These are phyloP conservation scores for Phytophthora foliorum DNA, from an alignment of 352 stramenopile genomes.

Conservation along the genomic window DNA sequence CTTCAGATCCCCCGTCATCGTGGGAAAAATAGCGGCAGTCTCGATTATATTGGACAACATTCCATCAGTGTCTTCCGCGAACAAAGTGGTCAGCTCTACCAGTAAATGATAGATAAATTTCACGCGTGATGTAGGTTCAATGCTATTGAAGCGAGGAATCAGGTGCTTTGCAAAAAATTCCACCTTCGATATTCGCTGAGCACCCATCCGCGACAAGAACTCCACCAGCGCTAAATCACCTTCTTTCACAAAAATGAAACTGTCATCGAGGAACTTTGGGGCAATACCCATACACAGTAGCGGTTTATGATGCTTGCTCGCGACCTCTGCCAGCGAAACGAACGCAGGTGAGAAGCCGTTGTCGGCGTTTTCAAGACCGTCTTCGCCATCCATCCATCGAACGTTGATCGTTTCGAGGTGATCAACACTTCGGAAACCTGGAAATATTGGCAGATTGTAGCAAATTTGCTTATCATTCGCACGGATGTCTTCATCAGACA, in stretches of 20 bases:
- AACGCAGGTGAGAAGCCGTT: conserved; percentile 37
- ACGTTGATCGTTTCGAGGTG: conserved; percentile 28
- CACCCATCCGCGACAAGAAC: conserved; percentile 46
- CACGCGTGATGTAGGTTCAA: conserved; percentile 41
- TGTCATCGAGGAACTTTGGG: conserved; percentile 57
- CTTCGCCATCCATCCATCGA: conserved; percentile 32
- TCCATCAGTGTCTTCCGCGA: conserved; percentile 54
- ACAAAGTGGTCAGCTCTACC: conserved; percentile 46
- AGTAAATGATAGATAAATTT: conserved; percentile 60
- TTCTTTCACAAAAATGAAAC: conserved; percentile 63
- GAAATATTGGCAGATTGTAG: conserved; percentile 61
- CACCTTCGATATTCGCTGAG: conserved; percentile 49
- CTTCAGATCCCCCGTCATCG: conserved; percentile 61
- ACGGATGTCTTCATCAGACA: conserved; percentile 51
- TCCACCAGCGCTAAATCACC: conserved; percentile 38
- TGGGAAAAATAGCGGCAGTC: conserved; percentile 66
- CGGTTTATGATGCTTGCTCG: conserved; percentile 22
- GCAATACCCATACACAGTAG: conserved; percentile 55
- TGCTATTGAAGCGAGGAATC: conserved; percentile 55
- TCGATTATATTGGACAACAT: conserved; percentile 55
- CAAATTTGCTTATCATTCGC: conserved; percentile 44
- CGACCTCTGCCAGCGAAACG: conserved; percentile 36
- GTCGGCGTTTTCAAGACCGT: conserved; percentile 13
- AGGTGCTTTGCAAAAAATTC: conserved; percentile 62
- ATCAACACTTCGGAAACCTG: conserved; percentile 37